phyloP scores from a whole-genome alignment of 306 rosid species.

The Astragalus membranaceus region DNA sequence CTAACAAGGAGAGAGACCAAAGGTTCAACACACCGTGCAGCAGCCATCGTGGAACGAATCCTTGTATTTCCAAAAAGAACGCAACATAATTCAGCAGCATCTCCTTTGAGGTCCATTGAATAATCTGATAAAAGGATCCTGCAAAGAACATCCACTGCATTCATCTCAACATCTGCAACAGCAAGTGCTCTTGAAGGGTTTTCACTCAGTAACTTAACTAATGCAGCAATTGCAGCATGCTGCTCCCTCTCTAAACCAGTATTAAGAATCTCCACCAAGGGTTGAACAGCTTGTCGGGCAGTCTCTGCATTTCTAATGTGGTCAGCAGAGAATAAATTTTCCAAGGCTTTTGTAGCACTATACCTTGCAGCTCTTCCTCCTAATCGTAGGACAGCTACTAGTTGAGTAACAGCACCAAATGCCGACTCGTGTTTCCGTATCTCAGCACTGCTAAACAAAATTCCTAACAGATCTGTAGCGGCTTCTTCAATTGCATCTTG shows the following conservation, averaged over 20 bases:
- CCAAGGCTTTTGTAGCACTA: slow-evolving; percentile 97
- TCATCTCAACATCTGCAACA: slow-evolving; percentile 96
- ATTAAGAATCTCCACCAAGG: slow-evolving; percentile 96
- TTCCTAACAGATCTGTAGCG: slow-evolving; percentile 91
- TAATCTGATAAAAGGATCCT: slow-evolving; percentile 85
- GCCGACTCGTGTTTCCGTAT: slow-evolving; percentile 89
- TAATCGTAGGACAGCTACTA: slow-evolving; percentile 88
- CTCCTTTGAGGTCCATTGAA: slow-evolving; percentile 96
- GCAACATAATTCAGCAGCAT: slow-evolving; percentile 90
- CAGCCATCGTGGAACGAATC: slow-evolving; percentile 95
- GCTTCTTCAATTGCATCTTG: slow-evolving; percentile 99
- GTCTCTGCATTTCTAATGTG: slow-evolving; percentile 88
- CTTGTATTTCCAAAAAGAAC: slow-evolving; percentile 94
- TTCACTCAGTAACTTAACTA: slow-evolving; percentile 90
- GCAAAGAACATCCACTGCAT: slow-evolving; percentile 97
- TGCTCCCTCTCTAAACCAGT: slow-evolving; percentile 92
- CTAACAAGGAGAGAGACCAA: slow-evolving; percentile 92
- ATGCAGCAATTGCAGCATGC: slow-evolving; percentile 94
- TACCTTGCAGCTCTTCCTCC: slow-evolving; percentile 97
- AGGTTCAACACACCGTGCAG: slow-evolving; percentile 98
- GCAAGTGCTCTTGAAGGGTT: slow-evolving; percentile 93
- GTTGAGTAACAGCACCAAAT: slow-evolving; percentile 94
- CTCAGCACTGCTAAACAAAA: slow-evolving; percentile 89
- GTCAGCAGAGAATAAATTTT: slow-evolving; percentile 87
- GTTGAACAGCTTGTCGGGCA: slow-evolving; percentile 92